phyloP scores from a whole-genome alignment of 2,329 filamentous ascomycete genomes.

The Aureobasidium sp. region DNA sequence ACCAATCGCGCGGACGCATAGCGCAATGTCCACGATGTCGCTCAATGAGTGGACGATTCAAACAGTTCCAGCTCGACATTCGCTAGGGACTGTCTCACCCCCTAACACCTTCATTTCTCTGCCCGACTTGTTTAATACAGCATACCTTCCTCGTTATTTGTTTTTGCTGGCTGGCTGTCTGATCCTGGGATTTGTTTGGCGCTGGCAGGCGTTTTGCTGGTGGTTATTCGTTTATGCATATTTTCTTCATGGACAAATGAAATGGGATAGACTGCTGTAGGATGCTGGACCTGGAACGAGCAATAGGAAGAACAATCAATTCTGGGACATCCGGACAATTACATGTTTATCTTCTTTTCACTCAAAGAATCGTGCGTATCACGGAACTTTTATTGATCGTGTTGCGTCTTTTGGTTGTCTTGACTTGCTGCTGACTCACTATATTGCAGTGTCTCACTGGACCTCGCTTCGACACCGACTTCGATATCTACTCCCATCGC shows the following conservation, averaged over 20 bases:
- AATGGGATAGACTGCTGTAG: conserved; percentile 8
- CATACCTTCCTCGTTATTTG: not conserved
- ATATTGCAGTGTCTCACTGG: not conserved
- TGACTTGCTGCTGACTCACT: not conserved
- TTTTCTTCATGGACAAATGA: not conserved
- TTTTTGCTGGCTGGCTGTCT: not conserved
- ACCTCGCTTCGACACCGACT: not conserved
- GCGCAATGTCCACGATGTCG: conserved; percentile 64
- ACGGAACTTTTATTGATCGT: no score
- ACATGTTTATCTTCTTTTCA: not conserved
- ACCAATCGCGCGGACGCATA: conserved; percentile 59
- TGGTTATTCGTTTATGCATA: not conserved
- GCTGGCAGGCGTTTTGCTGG: conserved; percentile 3
- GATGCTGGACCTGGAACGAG: not conserved
- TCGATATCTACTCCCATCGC: not conserved
- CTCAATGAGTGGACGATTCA: conserved; percentile 66
- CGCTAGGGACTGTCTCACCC: conserved; percentile 40
- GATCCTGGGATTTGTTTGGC: not conserved
- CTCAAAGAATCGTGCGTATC: not conserved
- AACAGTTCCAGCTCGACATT: conserved; percentile 77
- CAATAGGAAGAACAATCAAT: not conserved
- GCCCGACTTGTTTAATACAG: conserved; percentile 1
- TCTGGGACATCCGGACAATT: not conserved
- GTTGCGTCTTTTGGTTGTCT: not conserved
- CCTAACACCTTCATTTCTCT: not conserved